Evolutionary conservation across 176 grass and related monocot genomes (phyloP), one percentile per base, ranked within the genome.

Genomic region (Oryza meridionalis): DNA sequence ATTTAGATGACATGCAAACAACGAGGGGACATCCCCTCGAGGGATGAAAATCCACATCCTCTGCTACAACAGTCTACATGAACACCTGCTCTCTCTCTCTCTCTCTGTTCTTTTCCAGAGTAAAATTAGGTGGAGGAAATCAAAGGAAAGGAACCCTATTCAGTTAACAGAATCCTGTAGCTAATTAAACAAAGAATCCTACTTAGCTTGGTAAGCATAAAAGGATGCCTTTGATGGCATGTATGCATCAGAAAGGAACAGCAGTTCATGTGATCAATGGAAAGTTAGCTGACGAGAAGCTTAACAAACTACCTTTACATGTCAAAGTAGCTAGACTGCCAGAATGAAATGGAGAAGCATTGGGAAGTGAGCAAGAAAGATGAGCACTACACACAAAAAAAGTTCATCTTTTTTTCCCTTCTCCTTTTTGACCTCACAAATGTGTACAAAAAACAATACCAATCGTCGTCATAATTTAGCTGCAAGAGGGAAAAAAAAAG

Each of bases 351-450:
- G 64, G 64, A 31, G 40, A 27, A 67, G 14, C 72, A 29, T 46
- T 43, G 31, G n/a, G 73, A 67, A 84, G 62, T 42, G 72, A 76
- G 63, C 82, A 11, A 46, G 8, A 3, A 89, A 77, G 58, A 46
- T 47, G 72, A 59, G 88, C 88, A 77, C 67, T 59, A 24, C 0
- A 24, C 0, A 6, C 31, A 73, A 12, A 69, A 37, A 86, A 53
- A 72, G 29, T 46, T 3, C 58, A 24, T 24, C 58, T 4, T 24
- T 62, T 62, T 8, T 19, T 61, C 6, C 5, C 35, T 70, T 21
- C 17, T 47, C 65, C 71, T 76, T 89, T 89, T 89, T 65, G 82
- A 85, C 67, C 75, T 79, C 67, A 67, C 27, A 72, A 76, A 51
- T 42, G 44, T 73, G 66, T 19, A 65, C 33, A 35, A 47, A 38